Evolutionary conservation across 805 yeast genomes (phyloP).

Genomic region (Blastobotrys mokoenaii): DNA sequence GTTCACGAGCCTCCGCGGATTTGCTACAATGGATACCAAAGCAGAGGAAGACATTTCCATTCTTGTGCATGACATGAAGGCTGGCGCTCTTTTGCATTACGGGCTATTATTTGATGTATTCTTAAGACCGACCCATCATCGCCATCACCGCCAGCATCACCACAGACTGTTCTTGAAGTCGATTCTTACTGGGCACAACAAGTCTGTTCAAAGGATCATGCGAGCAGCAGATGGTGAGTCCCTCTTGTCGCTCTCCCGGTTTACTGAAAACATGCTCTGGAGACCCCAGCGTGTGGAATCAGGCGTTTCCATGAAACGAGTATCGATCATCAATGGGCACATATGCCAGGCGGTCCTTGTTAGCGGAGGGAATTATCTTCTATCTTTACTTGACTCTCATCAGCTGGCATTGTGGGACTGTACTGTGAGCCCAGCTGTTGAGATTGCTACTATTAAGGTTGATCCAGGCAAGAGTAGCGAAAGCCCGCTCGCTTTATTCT

Average conservation of each 20-base stretch:
- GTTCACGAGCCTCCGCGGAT: not conserved
- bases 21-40: not conserved
- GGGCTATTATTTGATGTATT: conserved; percentile 26
- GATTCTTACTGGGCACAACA: conserved; percentile 75
- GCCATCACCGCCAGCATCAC: too few relatives aligned
- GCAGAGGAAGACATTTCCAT: conserved; percentile 1
- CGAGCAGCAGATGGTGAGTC: conserved; percentile 63
- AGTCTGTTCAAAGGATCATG: conserved; percentile 59
- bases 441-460: not conserved
- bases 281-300: conserved; percentile 31
- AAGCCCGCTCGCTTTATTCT: conserved; percentile 25
- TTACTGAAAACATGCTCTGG: conserved; percentile 59
- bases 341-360: conserved; percentile 42
- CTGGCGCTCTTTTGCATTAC: conserved; percentile 5
- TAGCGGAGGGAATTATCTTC: conserved; percentile 38
- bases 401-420: conserved; percentile 58
- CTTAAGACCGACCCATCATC: not conserved
- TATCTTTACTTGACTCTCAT: conserved; percentile 33
- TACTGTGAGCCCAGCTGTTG: conserved; percentile 13
- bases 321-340: conserved; percentile 33
- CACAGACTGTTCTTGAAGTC: not conserved
- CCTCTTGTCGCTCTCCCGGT: conserved; percentile 50
- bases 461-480: not conserved
- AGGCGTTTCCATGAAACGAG: conserved; percentile 31
- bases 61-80: conserved; percentile 3